Evolutionary conservation across 2,329 filamentous ascomycete genomes (phyloP).

Genomic region (Aspergillus luchuensis): DNA sequence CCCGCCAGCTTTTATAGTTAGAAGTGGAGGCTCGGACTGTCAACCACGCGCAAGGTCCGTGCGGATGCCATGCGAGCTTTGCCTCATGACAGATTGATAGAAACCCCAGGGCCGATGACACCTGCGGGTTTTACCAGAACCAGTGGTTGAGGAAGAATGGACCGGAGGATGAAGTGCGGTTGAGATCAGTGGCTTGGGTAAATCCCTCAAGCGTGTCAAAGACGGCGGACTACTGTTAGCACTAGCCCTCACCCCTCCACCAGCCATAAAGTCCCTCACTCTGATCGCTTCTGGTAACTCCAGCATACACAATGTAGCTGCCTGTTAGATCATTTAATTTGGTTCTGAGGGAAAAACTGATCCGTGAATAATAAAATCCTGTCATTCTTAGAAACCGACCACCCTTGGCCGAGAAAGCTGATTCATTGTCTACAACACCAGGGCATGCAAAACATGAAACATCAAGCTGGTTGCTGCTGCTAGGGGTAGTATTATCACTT

Average conservation of each 20-base stretch:
- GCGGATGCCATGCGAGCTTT: constrained; percentile 7
- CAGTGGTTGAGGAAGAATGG: background rate
- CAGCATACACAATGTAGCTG: background rate
- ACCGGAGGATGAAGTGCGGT: background rate
- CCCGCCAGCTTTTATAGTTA: constrained; percentile 3
- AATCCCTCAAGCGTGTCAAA: constrained; percentile 3
- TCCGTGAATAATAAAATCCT: background rate
- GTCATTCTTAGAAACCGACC: background rate
- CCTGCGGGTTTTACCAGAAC: constrained; percentile 4
- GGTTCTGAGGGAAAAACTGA: background rate
- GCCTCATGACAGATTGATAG: background rate
- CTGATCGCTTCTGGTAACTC: background rate
- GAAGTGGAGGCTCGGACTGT: background rate
- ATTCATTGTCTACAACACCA: background rate
- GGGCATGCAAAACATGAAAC: background rate
- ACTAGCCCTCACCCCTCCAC: background rate
- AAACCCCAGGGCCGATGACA: background rate
- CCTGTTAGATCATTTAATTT: background rate
- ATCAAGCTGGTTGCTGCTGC: background rate
- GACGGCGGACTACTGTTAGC: background rate
- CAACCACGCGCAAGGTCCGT: constrained; percentile 2
- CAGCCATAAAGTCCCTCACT: background rate
- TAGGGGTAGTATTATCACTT: background rate
- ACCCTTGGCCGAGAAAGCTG: background rate
- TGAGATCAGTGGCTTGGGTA: constrained; percentile 12